Conservation (phyloP, 1,284 basidiomycete species). For the Ustilago esculenta region DNA sequence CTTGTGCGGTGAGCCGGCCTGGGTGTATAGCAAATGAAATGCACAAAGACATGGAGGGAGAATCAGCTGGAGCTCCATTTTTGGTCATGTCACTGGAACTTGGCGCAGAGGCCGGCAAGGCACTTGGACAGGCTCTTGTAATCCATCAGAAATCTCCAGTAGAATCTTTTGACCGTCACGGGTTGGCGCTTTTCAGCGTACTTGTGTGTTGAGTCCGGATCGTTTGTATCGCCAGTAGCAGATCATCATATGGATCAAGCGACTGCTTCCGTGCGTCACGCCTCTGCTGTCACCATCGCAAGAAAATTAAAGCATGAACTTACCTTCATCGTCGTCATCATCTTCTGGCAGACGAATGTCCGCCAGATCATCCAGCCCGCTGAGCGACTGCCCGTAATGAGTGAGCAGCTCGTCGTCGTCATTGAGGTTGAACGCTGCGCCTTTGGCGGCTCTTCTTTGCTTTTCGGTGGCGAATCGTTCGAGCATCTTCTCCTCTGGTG, state of each 20-base stretch:
- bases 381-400: slow-evolving; percentile 89
- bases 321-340: slow-evolving; percentile 60
- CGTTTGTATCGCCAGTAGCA: slow-evolving; percentile 55
- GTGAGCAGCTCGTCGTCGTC: slow-evolving; percentile 75
- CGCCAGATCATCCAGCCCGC: slow-evolving; percentile 86
- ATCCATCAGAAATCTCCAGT: slow-evolving; percentile 66
- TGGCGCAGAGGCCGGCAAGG: neutral
- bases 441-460: slow-evolving; percentile 72
- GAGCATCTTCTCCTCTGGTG: slow-evolving; percentile 93
- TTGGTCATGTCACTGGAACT: too few relatives aligned
- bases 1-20: slow-evolving; percentile 37
- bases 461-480: slow-evolving; percentile 91
- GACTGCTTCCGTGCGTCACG: neutral
- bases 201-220: slow-evolving; percentile 49
- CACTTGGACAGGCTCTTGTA: neutral
- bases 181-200: slow-evolving; percentile 51
- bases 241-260: slow-evolving; percentile 43
- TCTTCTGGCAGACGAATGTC: slow-evolving; percentile 69
- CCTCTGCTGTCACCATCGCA: neutral
- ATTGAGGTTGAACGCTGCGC: slow-evolving; percentile 85
- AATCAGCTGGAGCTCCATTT: too few relatives aligned
- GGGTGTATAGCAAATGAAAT: slow-evolving; percentile 13
- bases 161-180: slow-evolving; percentile 62
- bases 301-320: slow-evolving; percentile 8
- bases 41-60: too few relatives aligned